Evolutionary conservation across 1,284 basidiomycete species (phyloP), one percentile per base, ranked within the genome.

Genomic region (Tetrapyrgos nigripes): DNA sequence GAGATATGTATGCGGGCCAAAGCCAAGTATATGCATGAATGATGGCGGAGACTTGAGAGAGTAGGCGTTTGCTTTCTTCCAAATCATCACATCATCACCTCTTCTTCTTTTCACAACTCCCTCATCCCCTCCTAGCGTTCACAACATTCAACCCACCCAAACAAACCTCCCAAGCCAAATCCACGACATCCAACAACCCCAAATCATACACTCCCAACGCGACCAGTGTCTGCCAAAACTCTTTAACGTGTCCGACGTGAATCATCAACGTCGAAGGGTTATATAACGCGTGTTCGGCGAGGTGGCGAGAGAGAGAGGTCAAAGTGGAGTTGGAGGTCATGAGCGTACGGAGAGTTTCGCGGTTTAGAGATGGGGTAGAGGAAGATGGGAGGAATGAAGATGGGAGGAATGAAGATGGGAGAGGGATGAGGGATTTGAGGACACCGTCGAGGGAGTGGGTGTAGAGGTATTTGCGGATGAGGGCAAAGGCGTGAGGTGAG

Each of bases 181-280:
- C 85, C 62, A 92, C 72, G 54, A 83, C 83, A 55, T 84, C 81
- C 91, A 91, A 93, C 24, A 91, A 77, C 45, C 83, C 82, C 17
- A 81, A 78, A 62, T 89, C 84, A 59, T 81, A 78, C 4, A 92
- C 66, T n/a, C 89, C 89, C 37, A 93, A 83, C 2, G 86, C 82
- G 50, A 84, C 84, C 63, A 86, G 80, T 66, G 91, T 88, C 61
- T 85, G 81, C 91, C 91, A 93, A 17, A 92, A 77, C 53, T 87
- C 88, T 66, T 88, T 90, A 33, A 90, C 80, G 64, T 84, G 82
- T n/a, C 83, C 80, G 2, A 85, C 82, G 60, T 84, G 80, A n/a
- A 77, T 75, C 44, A 81, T 82, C 14, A 89, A 76, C 0, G 76
- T 79, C 50, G 78, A 75, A 61, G 84, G 74, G 59, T 76, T 79